Evolutionary conservation across 2,329 filamentous ascomycete genomes (phyloP).

Genomic region (Exserohilum rostratum): DNA sequence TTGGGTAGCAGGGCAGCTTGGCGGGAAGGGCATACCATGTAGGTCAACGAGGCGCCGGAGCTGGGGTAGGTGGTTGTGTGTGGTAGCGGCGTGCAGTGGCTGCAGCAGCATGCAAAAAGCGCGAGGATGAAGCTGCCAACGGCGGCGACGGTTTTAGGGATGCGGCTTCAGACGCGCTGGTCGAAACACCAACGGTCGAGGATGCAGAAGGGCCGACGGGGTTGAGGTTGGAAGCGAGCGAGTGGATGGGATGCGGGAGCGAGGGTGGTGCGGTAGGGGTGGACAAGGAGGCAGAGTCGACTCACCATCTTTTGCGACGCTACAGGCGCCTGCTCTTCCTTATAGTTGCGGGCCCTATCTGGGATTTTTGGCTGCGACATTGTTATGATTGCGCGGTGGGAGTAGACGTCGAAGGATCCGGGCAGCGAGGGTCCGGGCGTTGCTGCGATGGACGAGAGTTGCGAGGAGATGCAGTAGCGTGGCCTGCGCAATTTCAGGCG

Average conservation of each 20-base stretch:
- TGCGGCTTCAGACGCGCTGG: constrained; percentile 25
- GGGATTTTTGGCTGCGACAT: constrained; percentile 50
- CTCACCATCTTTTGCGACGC: constrained; percentile 52
- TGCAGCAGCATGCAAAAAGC: constrained; percentile 48
- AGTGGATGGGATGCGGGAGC: constrained; percentile 20
- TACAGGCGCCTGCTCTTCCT: constrained; percentile 54
- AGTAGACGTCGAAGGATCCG: constrained; percentile 39
- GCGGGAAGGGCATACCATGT: constrained; percentile 52
- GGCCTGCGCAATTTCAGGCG: constrained; percentile 47
- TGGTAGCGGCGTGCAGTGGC: constrained; percentile 48
- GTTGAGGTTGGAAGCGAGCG: constrained; percentile 23
- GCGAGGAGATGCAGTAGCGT: constrained; percentile 43
- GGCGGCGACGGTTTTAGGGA: constrained; percentile 33
- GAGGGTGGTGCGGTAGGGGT: constrained; percentile 17
- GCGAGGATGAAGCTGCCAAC: constrained; percentile 43
- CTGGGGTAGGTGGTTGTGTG: constrained; percentile 41
- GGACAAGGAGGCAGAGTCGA: constrained; percentile 48
- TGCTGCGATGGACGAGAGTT: constrained; percentile 34
- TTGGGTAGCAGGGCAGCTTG: constrained; percentile 45
- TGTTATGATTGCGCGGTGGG: constrained; percentile 48
- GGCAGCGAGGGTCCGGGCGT: constrained; percentile 40
- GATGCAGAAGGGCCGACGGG: constrained; percentile 24
- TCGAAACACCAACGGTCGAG: constrained; percentile 43
- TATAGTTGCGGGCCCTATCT: constrained; percentile 52
- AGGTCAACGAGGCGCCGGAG: constrained; percentile 41